Conservation (phyloP, 2,329 filamentous ascomycete genomes). For the Rutstroemia sp. region DNA sequence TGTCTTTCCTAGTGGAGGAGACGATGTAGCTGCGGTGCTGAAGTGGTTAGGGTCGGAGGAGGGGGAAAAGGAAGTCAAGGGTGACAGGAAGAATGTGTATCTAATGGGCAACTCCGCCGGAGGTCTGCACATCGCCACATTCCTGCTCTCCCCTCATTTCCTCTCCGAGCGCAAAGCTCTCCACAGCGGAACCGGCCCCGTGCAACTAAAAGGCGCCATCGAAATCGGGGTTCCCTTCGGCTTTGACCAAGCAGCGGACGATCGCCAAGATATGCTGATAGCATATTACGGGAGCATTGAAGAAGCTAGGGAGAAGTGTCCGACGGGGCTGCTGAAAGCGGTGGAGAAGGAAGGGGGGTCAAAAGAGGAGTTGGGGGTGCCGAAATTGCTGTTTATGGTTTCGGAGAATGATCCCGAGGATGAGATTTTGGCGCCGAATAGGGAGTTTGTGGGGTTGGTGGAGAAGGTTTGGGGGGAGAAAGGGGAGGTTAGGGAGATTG, state of each 20-base stretch:
- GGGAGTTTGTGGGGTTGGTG: slow-evolving; percentile 23
- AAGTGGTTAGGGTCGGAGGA: slow-evolving; percentile 10
- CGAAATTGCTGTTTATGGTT: slow-evolving; percentile 17
- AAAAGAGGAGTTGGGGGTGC: slow-evolving; percentile 18
- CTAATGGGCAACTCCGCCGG: slow-evolving; percentile 28
- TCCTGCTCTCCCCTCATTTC: slow-evolving; percentile 20
- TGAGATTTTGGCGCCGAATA: slow-evolving; percentile 22
- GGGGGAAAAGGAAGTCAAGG: slow-evolving; percentile 17
- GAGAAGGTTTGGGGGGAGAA: slow-evolving; percentile 21
- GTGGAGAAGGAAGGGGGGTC: slow-evolving; percentile 14
- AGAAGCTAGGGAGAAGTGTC: slow-evolving; percentile 10
- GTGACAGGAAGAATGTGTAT: slow-evolving; percentile 19
- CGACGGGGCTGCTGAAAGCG: slow-evolving; percentile 19
- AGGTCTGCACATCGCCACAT: slow-evolving; percentile 26
- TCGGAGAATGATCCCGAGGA: slow-evolving; percentile 26
- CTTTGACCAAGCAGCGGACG: slow-evolving; percentile 12
- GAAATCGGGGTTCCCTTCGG: slow-evolving; percentile 20
- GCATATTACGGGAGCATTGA: slow-evolving; percentile 19
- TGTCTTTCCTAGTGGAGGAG: slow-evolving; percentile 23
- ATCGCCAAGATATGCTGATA: slow-evolving; percentile 12
- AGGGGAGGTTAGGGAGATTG: slow-evolving; percentile 14
- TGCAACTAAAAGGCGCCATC: slow-evolving; percentile 20
- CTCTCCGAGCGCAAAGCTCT: slow-evolving; percentile 16
- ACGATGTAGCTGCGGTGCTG: slow-evolving; percentile 21
- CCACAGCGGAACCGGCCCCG: not conserved